Conservation (phyloP, 352 stramenopile genomes). For the Globisporangium sylvaticum region DNA sequence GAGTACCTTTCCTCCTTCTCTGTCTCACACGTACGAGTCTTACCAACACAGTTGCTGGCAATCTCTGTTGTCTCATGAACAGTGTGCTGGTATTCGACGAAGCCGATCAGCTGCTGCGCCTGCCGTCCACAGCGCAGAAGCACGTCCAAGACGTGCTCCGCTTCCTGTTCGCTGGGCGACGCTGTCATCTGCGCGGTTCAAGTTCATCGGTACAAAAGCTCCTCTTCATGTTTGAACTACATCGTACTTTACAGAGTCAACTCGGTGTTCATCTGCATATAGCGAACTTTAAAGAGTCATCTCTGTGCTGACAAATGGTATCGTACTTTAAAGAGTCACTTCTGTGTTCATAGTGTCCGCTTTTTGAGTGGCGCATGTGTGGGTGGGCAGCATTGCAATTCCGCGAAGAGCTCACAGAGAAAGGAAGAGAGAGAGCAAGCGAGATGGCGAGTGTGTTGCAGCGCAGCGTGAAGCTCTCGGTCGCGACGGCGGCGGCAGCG, state of each 20-base stretch:
- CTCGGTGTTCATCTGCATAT: too few species aligned
- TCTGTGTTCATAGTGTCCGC: background rate
- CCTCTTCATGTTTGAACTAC: too few species aligned
- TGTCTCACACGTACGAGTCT: background rate
- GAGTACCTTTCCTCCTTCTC: background rate
- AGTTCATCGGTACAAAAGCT: conserved; percentile 63
- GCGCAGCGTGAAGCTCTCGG: conserved; percentile 13
- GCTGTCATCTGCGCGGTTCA: conserved; percentile 26
- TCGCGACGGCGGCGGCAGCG: background rate
- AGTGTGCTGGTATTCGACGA: conserved; percentile 59
- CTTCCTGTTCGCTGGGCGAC: conserved; percentile 61
- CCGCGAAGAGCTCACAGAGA: background rate
- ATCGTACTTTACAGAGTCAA: too few species aligned
- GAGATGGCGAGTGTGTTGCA: conserved; percentile 10
- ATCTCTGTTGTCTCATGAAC: background rate
- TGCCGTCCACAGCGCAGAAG: conserved; percentile 34
- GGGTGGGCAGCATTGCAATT: background rate
- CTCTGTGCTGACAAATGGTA: too few species aligned
- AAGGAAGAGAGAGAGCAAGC: background rate
- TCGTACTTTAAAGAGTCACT: too few species aligned
- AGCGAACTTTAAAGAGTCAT: too few species aligned
- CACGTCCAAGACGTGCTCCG: conserved; percentile 46
- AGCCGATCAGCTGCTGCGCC: conserved; percentile 54
- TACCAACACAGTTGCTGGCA: background rate
- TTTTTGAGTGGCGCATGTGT: conserved; percentile 4